Conservation (phyloP, 306 rosid genomes). For the Alnus glutinosa region DNA sequence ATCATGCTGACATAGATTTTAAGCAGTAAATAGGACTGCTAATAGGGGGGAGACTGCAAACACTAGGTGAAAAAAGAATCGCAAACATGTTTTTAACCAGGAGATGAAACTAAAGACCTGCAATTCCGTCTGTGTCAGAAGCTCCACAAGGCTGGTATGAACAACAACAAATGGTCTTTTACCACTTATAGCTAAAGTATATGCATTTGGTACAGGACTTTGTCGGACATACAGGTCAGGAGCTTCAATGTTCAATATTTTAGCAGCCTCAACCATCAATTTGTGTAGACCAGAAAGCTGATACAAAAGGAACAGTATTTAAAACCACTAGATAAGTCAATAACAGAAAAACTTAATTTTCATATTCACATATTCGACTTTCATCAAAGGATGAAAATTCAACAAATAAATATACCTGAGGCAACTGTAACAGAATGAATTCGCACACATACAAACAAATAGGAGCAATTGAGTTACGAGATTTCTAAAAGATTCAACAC, state of each 20-base stretch:
- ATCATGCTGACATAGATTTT: background rate
- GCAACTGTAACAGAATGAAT: background rate
- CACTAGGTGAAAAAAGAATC: conserved; percentile 1
- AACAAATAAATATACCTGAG: background rate
- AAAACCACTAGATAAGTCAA: conserved; percentile 9
- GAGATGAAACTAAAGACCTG: conserved; percentile 54
- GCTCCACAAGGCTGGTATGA: conserved; percentile 99
- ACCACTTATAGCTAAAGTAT: conserved; percentile 91
- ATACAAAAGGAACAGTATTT: conserved; percentile 20
- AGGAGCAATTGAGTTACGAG: background rate
- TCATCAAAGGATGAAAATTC: background rate
- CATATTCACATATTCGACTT: conserved; percentile 6
- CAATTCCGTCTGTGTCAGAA: conserved; percentile 74
- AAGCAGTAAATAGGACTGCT: background rate
- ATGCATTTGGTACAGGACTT: conserved; percentile 97
- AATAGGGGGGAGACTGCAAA: conserved; percentile 1
- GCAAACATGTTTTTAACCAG: conserved; percentile 5
- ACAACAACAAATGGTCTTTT: conserved; percentile 88
- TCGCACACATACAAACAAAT: background rate
- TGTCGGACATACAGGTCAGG: conserved; percentile 95
- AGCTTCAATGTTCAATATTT: conserved; percentile 69
- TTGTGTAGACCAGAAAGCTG: conserved; percentile 83
- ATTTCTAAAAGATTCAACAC: background rate
- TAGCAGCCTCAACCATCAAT: conserved; percentile 82
- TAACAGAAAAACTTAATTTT: conserved; percentile 11